These are phyloP conservation scores for Misopates orontium DNA, from an alignment of 257 asterid genomes.

Conservation along the genomic window DNA sequence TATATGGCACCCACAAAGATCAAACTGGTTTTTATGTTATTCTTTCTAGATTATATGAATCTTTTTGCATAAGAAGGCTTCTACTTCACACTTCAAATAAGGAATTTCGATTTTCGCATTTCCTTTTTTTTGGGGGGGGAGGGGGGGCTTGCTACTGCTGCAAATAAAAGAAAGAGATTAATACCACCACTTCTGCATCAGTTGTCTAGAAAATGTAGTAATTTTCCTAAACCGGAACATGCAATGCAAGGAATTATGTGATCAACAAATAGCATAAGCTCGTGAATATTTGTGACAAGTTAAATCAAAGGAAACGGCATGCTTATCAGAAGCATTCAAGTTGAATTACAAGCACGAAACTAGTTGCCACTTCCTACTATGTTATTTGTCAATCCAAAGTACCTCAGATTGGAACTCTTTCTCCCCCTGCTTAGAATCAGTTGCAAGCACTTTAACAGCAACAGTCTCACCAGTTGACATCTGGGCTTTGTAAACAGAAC, in stretches of 20 bases:
- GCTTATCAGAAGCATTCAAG: neutral
- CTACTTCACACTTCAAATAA: neutral
- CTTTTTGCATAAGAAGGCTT: neutral
- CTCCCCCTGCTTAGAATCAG: constrained; percentile 96
- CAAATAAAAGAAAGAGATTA: too few species aligned
- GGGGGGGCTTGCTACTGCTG: too few species aligned
- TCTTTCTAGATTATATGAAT: neutral
- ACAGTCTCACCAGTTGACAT: constrained; percentile 76
- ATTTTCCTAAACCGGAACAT: too few species aligned
- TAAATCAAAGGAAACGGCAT: neutral
- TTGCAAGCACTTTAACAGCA: constrained; percentile 94
- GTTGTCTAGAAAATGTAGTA: too few species aligned
- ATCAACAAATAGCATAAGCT: too few species aligned
- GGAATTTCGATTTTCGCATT: too few species aligned
- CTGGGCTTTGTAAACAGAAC: constrained; percentile 90
- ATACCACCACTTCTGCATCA: too few species aligned
- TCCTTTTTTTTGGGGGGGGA: too few species aligned
- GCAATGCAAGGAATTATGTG: too few species aligned
- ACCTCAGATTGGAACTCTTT: constrained; percentile 96
- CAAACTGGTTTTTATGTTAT: too few species aligned
- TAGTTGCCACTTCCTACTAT: neutral
- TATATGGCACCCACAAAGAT: too few species aligned
- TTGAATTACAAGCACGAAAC: neutral
- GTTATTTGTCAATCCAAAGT: constrained; percentile 21
- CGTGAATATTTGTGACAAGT: too few species aligned